A percentile compares a stretch with the other conserved stretches of the same genome.
These are phyloP conservation scores for Thraustotheca clavata DNA, from an alignment of 352 stramenopile genomes.

Conservation along the genomic window DNA sequence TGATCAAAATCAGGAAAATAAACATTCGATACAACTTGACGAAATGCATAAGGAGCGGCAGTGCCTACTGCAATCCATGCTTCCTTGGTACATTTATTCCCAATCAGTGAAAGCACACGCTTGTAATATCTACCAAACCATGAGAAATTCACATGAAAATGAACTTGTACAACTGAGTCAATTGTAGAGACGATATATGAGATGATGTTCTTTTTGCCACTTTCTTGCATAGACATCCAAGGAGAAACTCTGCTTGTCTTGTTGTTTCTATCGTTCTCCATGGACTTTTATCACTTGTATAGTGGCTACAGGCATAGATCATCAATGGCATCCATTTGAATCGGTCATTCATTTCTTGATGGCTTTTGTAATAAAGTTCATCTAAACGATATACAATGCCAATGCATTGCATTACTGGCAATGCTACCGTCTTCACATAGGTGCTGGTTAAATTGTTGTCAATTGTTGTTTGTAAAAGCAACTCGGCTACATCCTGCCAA, in stretches of 20 bases:
- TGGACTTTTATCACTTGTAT: not conserved
- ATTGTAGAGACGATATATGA: too few relatives aligned
- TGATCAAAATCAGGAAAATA: slow-evolving; percentile 47
- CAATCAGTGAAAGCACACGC: slow-evolving; percentile 19
- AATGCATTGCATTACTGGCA: not conserved
- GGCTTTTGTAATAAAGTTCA: not conserved
- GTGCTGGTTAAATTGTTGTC: not conserved
- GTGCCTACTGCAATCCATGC: slow-evolving; percentile 44
- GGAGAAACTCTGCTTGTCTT: not conserved
- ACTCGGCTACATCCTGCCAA: not conserved
- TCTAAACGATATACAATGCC: not conserved
- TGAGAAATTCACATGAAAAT: not conserved
- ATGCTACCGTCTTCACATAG: not conserved
- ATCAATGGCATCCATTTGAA: not conserved
- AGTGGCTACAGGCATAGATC: not conserved
- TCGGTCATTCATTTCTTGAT: not conserved
- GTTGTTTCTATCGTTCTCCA: not conserved
- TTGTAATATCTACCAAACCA: slow-evolving; percentile 4
- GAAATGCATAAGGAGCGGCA: slow-evolving; percentile 47
- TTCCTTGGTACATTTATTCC: slow-evolving; percentile 50
- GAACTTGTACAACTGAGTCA: too few relatives aligned
- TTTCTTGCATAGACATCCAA: not conserved
- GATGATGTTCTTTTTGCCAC: too few relatives aligned
- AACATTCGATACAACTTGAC: slow-evolving; percentile 45
- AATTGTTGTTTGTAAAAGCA: not conserved